Evolutionary conservation across 202 grass and related monocot species (phyloP), one percentile per base, ranked within the genome.

Genomic region (Zizania palustris): DNA sequence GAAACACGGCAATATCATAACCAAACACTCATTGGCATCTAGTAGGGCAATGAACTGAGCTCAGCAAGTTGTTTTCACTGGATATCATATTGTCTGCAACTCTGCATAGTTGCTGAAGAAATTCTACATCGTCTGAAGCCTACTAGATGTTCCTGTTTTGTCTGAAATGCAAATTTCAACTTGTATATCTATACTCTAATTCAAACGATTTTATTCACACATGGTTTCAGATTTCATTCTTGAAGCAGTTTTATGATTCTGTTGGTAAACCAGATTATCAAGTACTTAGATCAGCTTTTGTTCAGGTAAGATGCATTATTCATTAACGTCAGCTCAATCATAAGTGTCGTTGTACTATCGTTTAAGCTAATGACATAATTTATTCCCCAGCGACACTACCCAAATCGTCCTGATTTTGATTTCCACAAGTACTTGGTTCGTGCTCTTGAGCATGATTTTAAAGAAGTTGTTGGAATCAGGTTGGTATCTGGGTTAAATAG

Each of bases 391-490:
- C 49, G 60, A 14, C 91, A 90, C 54, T 88, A 74, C 46, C 67
- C 41, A 63, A 57, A 64, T 12, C 56, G 81, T 76, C 77, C 53
- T 55, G 56, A 72, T 10, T 90, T 88, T 81, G 67, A 93, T 88
- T 93, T 93, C 70, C 88, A 90, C 82, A 90, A 86, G 57, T 93
- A 93, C 75, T 86, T 93, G 82, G 70, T 93, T 77, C 85, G 71
- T 60, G 78, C 91, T 65, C 87, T 93, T 5, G 91, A 93, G 61
- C 85, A 90, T 72, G 91, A 90, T 83, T 93, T 93, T 78, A 93
- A 88, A 67, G 87, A 49, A 84, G 85, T 93, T 75, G 82, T 93
- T 81, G 91, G 91, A 61, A 88, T 93, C 82, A 93, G 91, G 91
- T 93, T 40, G 16, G 40, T 68, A 35, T 82, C 14, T 82, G 1